Percentiles rank a stretch among this genome's conserved stretches.
Evolutionary conservation across 1,284 basidiomycete genomes (phyloP).

Genomic region (Boletus sp.): DNA sequence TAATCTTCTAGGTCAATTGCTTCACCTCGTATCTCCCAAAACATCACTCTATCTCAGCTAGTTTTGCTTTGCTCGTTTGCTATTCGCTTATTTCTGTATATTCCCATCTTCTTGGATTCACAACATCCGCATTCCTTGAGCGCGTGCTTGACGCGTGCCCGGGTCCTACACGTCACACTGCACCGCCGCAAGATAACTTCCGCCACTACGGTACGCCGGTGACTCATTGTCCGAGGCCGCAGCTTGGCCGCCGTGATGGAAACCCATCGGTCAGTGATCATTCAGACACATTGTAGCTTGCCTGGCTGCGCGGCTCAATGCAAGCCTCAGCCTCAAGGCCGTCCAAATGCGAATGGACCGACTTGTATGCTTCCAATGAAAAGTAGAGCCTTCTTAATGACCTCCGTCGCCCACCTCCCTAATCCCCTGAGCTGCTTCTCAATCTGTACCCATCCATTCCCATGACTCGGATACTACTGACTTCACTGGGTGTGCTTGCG

Average conservation of each 20-base stretch:
- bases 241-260: neutral
- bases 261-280: neutral
- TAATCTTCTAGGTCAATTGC: conserved; percentile 6
- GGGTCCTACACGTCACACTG: conserved; percentile 11
- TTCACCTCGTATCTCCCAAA: conserved; percentile 2
- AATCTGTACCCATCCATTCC: neutral
- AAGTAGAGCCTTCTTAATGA: conserved; percentile 5
- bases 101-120: conserved; percentile 13
- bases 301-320: neutral
- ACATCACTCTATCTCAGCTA: conserved; percentile 13
- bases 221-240: neutral
- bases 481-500: conserved; percentile 8
- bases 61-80: conserved; percentile 24
- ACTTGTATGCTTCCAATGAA: conserved; percentile 6
- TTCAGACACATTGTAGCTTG: neutral
- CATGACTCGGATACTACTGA: conserved; percentile 6
- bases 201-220: conserved; percentile 2
- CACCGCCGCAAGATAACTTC: conserved; percentile 17
- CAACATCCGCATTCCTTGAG: conserved; percentile 12
- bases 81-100: conserved; percentile 19
- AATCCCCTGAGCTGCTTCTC: conserved; percentile 4
- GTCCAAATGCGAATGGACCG: neutral
- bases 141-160: conserved; percentile 23
- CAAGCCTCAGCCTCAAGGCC: conserved; percentile 19
- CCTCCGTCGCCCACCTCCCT: conserved; percentile 2